These are phyloP conservation scores for Pyrus hybrid DNA, from an alignment of 331 rosid genomes.

Conservation along the genomic window DNA sequence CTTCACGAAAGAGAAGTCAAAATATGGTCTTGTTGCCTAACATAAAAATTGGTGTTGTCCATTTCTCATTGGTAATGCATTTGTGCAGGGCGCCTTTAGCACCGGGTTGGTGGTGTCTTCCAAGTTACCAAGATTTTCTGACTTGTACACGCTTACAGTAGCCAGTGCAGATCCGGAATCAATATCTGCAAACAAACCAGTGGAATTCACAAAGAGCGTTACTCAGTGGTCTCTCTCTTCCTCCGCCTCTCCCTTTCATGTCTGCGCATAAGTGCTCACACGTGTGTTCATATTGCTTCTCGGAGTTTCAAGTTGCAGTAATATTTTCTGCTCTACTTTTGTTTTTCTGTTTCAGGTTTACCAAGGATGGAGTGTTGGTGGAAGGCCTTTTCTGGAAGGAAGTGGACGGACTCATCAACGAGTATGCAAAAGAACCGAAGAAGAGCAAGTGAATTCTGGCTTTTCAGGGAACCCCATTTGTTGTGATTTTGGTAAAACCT, in stretches of 20 bases:
- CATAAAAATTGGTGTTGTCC: background rate
- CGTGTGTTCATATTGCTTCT: background rate
- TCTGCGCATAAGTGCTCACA: background rate
- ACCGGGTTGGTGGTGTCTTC: constrained; percentile 78
- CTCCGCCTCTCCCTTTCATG: background rate
- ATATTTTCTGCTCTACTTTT: background rate
- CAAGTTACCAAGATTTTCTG: constrained; percentile 77
- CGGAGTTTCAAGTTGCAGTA: background rate
- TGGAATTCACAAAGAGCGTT: constrained; percentile 32
- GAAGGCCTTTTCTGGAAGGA: constrained; percentile 83
- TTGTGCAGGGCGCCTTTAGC: constrained; percentile 57
- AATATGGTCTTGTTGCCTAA: background rate
- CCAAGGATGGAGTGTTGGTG: constrained; percentile 64
- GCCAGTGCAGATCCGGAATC: constrained; percentile 81
- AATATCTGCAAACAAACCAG: constrained; percentile 61
- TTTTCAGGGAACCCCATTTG: no score
- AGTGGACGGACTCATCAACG: constrained; percentile 48
- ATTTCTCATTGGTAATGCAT: background rate
- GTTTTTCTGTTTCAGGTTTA: constrained; percentile 48
- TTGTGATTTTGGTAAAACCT: background rate
- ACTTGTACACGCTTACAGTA: constrained; percentile 53
- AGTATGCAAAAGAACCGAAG: constrained; percentile 9
- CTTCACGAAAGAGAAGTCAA: background rate
- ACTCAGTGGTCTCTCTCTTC: constrained; percentile 22
- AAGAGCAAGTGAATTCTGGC: no score